Percentiles rank a stretch among this genome's conserved stretches.
These are phyloP conservation scores for Tetraselmis striata DNA, from an alignment of 139 green algal species.

Conservation along the genomic window DNA sequence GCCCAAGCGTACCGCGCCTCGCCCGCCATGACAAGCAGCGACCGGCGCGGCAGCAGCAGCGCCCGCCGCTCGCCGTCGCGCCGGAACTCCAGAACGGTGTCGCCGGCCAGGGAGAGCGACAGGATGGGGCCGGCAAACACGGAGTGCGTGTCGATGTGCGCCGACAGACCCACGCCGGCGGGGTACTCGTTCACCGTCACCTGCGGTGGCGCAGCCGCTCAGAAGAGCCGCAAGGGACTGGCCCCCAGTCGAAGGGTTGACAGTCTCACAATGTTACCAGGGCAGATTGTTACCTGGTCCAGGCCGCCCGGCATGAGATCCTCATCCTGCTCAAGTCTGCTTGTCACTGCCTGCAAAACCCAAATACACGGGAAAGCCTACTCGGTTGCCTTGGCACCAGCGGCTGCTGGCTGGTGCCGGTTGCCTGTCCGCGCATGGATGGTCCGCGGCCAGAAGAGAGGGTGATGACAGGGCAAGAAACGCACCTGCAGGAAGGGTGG, in stretches of 20 bases:
- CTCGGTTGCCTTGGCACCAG: background rate
- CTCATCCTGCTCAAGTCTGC: background rate
- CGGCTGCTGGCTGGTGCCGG: background rate
- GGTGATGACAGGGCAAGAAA: background rate
- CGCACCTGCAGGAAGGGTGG: background rate
- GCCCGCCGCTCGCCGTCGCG: constrained; percentile 15
- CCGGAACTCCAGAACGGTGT: constrained; percentile 82
- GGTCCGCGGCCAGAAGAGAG: background rate
- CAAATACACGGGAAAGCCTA: background rate
- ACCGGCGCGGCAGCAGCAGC: constrained; percentile 69
- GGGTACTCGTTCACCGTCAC: constrained; percentile 93
- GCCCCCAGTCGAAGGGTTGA: too few species aligned
- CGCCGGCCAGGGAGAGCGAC: constrained; percentile 69
- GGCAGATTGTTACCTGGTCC: constrained; percentile 19
- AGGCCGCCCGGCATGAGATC: constrained; percentile 3
- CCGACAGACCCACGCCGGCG: constrained; percentile 77
- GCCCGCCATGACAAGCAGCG: constrained; percentile 78
- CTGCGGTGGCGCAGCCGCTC: constrained; percentile 28
- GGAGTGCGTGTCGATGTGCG: constrained; percentile 94
- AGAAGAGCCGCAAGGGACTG: background rate
- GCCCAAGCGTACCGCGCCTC: constrained; percentile 79
- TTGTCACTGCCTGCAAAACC: background rate
- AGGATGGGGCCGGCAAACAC: constrained; percentile 81
- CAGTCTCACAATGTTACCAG: too few species aligned
- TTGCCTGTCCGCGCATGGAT: background rate